phyloP scores from a whole-genome alignment of 257 asterid species.

The Gentiana dahurica region DNA sequence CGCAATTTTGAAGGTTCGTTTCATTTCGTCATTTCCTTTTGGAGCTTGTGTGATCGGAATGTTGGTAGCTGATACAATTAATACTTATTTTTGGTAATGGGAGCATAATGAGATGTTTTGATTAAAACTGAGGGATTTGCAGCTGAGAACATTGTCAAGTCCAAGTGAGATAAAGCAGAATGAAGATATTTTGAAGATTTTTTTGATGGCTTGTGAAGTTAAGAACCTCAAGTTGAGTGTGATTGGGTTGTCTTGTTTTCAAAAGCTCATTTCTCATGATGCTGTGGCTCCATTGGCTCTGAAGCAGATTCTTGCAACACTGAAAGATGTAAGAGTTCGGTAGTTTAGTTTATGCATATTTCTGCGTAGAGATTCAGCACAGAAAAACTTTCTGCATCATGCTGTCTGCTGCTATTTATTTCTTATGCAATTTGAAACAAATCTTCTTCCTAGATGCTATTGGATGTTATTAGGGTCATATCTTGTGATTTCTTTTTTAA shows the following conservation, averaged over 20 bases:
- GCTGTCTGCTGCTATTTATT: too few species aligned
- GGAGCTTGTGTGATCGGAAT: background rate
- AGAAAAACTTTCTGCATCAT: background rate
- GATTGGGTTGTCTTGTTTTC: slow-evolving; percentile 84
- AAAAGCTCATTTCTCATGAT: slow-evolving; percentile 85
- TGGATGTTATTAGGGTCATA: too few species aligned
- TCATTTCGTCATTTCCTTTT: background rate
- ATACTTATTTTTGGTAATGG: background rate
- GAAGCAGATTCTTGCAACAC: slow-evolving; percentile 65
- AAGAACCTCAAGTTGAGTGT: slow-evolving; percentile 76
- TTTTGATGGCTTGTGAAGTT: slow-evolving; percentile 96
- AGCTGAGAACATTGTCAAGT: slow-evolving; percentile 80
- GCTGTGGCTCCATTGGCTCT: slow-evolving; percentile 88
- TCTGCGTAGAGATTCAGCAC: too few species aligned
- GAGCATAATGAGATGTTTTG: slow-evolving; percentile 1
- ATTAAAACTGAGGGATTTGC: slow-evolving; percentile 25
- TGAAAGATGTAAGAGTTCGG: slow-evolving; percentile 66
- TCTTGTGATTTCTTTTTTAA: too few species aligned
- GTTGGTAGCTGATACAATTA: too few species aligned
- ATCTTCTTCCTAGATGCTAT: too few species aligned
- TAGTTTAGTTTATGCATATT: background rate
- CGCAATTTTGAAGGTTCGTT: slow-evolving; percentile 72
- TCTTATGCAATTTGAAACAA: too few species aligned
- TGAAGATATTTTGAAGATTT: slow-evolving; percentile 77
- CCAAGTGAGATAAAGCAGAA: slow-evolving; percentile 78